Evolutionary conservation across 225 moss, liverwort and hornwort species (phyloP), one percentile per base, ranked within the genome.

Genomic region (Thuidium tamariscinum): DNA sequence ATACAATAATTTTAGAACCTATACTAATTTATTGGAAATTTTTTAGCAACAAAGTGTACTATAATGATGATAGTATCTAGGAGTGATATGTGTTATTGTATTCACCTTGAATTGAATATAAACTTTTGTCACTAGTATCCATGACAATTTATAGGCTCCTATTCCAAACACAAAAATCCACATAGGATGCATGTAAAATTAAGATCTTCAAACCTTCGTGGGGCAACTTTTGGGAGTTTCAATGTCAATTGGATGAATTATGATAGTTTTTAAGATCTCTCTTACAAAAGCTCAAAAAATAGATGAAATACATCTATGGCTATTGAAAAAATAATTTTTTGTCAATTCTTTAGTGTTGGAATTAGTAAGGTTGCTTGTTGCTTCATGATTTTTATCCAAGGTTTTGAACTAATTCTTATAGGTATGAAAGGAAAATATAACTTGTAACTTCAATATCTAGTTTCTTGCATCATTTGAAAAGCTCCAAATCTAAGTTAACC

Each of bases 21-120:
- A 67, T 0, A 37, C 7, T 13, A 39, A 67, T 68, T 39, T 39
- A 39, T 23, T 39, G 0, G 2, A 23, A 21, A 13, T 23, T 7
- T 67, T 37, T 0, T 0, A 37, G 10, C 37, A 68, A 68, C 4
- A 1, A 68, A 68, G 2, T 0, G 1, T 68, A n/a, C 13, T 2
- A 25, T 2, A 10, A 10, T 21, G 2, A 39, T 25, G 41, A 41
- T 6, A 15, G 2, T 25, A 8, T 36, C 1, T 11, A 11, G 17
- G 5, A 36, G 6, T 66, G 36, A 36, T 11, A 20, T 36, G 5
- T 66, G 3, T 36, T 2, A 41, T 69, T 69, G 4, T 2, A 42
- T 42, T 0, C 15, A 1, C 2, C 15, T 69, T 9, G 26, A 69
- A 26, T 1, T 7, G 2, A 25, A 41, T 1, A 41, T 41, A 22